Evolutionary conservation across 371 early-diverging fungal species (phyloP).

Genomic region (Blakeslea trispora): DNA sequence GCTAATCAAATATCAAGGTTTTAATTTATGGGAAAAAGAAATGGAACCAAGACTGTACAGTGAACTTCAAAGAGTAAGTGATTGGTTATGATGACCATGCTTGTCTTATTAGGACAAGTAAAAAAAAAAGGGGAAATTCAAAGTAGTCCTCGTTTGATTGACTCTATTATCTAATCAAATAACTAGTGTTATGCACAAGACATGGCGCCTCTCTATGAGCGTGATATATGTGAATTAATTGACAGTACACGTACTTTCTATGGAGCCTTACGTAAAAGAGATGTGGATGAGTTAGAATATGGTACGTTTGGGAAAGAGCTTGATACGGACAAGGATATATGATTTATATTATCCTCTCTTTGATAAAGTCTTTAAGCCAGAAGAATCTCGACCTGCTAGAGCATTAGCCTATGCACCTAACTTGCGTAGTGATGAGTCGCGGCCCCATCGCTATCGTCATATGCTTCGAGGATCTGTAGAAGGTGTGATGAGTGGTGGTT

Average conservation of each 20-base stretch:
- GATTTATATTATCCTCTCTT: background rate
- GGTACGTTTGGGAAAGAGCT: conserved; percentile 24
- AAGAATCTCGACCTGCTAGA: conserved; percentile 50
- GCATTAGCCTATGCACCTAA: conserved; percentile 49
- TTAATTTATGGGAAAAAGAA: conserved; percentile 90
- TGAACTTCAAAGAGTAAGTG: conserved; percentile 80
- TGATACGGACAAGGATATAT: background rate
- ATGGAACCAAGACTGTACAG: conserved; percentile 85
- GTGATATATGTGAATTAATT: conserved; percentile 50
- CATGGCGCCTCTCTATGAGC: conserved; percentile 48
- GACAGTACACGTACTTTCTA: conserved; percentile 41
- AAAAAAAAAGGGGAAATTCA: too few species aligned
- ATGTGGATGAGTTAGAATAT: conserved; percentile 51
- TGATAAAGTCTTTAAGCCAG: conserved; percentile 42
- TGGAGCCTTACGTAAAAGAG: conserved; percentile 39
- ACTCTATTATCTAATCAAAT: conserved; percentile 1
- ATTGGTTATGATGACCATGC: too few species aligned
- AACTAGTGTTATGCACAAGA: conserved; percentile 55
- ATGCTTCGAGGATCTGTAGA: conserved; percentile 53
- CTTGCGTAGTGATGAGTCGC: conserved; percentile 36
- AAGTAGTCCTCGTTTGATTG: background rate
- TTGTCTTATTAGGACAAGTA: too few species aligned
- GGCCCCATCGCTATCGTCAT: conserved; percentile 44
- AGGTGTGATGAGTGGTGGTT: conserved; percentile 31
- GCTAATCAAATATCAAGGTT: conserved; percentile 79